phyloP scores from a whole-genome alignment of 306 rosid species.

The Glycine latifolia region DNA sequence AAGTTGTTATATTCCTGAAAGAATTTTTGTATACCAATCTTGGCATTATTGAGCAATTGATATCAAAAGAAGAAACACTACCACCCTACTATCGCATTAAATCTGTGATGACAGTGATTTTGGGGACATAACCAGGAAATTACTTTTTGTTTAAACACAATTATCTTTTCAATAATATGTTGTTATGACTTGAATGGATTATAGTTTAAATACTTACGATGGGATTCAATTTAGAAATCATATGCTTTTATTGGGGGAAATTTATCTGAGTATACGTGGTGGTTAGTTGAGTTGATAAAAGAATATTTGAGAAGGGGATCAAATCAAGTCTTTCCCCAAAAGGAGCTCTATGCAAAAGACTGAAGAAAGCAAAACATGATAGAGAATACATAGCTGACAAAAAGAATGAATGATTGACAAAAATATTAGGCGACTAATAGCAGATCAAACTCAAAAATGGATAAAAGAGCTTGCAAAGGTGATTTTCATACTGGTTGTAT shows the following conservation, averaged over 20 bases:
- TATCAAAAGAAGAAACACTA: background rate
- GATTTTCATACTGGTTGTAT: background rate
- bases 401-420: background rate
- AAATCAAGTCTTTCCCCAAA: background rate
- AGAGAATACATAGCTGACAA: background rate
- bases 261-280: conserved; percentile 1
- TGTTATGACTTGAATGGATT: background rate
- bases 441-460: background rate
- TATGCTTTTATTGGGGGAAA: background rate
- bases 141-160: background rate
- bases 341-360: background rate
- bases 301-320: background rate
- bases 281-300: conserved; percentile 8
- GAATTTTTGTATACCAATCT: conserved; percentile 31
- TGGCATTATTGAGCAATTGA: conserved; percentile 7
- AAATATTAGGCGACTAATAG: background rate
- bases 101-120: background rate
- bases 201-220: conserved; percentile 4
- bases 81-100: background rate
- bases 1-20: background rate
- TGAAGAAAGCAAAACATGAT: background rate
- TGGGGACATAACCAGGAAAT: no score
- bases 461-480: background rate
- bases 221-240: background rate
- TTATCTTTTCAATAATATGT: no score